A percentile compares a stretch with the other conserved stretches of the same genome.
Conservation (phyloP, 2,329 filamentous ascomycete genomes). For the Aspergillus cejpii region DNA sequence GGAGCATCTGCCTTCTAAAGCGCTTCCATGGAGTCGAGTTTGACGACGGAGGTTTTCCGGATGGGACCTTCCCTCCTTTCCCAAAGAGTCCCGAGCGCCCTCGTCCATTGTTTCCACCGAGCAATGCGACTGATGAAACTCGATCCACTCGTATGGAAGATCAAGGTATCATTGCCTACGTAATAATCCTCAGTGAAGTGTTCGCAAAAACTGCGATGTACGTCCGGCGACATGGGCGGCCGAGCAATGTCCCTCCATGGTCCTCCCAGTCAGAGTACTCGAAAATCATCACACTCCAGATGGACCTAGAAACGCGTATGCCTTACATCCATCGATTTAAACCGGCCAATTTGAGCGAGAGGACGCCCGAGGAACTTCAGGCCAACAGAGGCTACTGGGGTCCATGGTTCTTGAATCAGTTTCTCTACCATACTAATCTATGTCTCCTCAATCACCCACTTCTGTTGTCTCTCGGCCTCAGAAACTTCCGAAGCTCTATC, state of each 20-base stretch:
- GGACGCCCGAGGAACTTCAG: constrained; percentile 39
- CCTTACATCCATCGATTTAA: constrained; percentile 48
- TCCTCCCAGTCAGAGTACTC: constrained; percentile 49
- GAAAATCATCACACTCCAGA: constrained; percentile 45
- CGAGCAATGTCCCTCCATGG: constrained; percentile 43
- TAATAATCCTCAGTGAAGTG: constrained; percentile 43
- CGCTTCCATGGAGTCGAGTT: constrained; percentile 42
- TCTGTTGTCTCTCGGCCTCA: constrained; percentile 47
- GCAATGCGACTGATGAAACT: constrained; percentile 14
- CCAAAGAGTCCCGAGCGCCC: constrained; percentile 34
- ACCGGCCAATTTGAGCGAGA: constrained; percentile 43
- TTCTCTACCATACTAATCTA: constrained; percentile 49
- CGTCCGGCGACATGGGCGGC: constrained; percentile 42
- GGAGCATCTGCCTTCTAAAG: constrained; percentile 41
- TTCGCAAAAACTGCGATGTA: constrained; percentile 47
- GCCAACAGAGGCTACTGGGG: constrained; percentile 48
- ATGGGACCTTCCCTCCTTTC: constrained; percentile 33
- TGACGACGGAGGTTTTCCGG: constrained; percentile 35
- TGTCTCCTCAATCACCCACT: constrained; percentile 51
- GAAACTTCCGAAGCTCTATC: constrained; percentile 48
- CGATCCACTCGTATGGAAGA: constrained; percentile 28
- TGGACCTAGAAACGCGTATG: constrained; percentile 49
- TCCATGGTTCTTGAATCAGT: constrained; percentile 49
- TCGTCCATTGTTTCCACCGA: constrained; percentile 19
- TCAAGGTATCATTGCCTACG: constrained; percentile 44